Percentiles rank a stretch among this genome's conserved stretches.
These are phyloP conservation scores for Gynandropsis gynandra DNA, from an alignment of 345 rosid genomes.

Conservation along the genomic window DNA sequence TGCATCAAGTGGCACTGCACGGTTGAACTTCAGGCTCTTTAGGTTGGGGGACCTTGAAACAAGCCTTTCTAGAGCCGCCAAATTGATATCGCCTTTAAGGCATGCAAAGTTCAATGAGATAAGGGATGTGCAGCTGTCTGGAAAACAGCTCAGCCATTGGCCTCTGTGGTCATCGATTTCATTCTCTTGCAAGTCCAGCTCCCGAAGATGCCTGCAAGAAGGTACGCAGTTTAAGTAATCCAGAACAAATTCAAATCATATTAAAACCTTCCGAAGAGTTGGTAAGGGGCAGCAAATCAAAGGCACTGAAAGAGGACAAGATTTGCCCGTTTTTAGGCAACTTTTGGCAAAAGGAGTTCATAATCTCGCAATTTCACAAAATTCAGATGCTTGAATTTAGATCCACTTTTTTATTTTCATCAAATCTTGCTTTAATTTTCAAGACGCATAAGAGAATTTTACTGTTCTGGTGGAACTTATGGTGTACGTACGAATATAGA, in stretches of 20 bases:
- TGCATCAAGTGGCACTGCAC: constrained; percentile 63
- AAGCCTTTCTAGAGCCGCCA: constrained; percentile 73
- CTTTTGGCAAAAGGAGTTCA: too few species aligned
- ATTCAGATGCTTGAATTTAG: too few species aligned
- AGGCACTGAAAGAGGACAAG: too few species aligned
- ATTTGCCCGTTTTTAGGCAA: too few species aligned
- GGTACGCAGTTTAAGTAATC: background rate
- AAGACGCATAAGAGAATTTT: too few species aligned
- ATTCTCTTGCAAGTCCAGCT: constrained; percentile 96
- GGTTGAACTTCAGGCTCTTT: constrained; percentile 74
- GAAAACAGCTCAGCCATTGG: constrained; percentile 91
- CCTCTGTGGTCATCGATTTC: constrained; percentile 94
- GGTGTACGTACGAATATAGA: too few species aligned
- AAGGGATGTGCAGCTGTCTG: constrained; percentile 67
- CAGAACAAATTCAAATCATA: background rate
- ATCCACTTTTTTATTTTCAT: too few species aligned
- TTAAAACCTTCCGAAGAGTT: background rate
- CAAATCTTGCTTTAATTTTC: too few species aligned
- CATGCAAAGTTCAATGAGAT: constrained; percentile 84
- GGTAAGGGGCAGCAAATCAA: background rate
- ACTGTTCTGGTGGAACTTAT: too few species aligned
- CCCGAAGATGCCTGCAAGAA: constrained; percentile 58
- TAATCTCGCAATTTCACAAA: too few species aligned
- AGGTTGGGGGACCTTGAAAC: constrained; percentile 87
- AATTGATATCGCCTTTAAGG: constrained; percentile 78